These are phyloP conservation scores for Talaromyces sp. DNA, from an alignment of 2,329 filamentous ascomycete species.

Conservation along the genomic window DNA sequence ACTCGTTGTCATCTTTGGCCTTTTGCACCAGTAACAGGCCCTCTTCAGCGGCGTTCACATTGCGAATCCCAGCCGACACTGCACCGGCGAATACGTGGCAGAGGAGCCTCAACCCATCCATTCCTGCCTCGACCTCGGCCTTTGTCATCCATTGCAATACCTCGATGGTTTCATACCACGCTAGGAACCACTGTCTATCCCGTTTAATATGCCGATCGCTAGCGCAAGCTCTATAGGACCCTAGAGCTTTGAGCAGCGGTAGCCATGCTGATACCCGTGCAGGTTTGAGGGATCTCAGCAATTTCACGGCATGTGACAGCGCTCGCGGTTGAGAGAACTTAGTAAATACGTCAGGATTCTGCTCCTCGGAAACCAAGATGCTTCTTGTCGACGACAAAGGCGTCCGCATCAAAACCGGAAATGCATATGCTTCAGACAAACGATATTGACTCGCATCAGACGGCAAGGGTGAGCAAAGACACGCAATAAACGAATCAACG, in stretches of 20 bases:
- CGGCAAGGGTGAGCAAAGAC: conserved; percentile 29
- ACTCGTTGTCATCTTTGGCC: conserved; percentile 6
- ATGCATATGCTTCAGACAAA: conserved; percentile 20
- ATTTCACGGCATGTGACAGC: conserved; percentile 32
- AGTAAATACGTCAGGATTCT: conserved; percentile 13
- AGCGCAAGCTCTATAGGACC: conserved; percentile 17
- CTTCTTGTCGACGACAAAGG: conserved; percentile 11
- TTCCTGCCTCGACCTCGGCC: conserved; percentile 24
- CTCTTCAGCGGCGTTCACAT: conserved; percentile 22
- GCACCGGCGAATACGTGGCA: conserved; percentile 32
- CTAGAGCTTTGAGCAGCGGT: conserved; percentile 29
- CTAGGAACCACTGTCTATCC: conserved; percentile 27
- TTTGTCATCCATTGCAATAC: conserved; percentile 31
- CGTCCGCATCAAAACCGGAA: conserved; percentile 22
- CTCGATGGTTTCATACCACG: conserved; percentile 33
- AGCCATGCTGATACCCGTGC: conserved; percentile 31
- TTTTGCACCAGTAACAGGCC: conserved; percentile 21
- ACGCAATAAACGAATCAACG: conserved; percentile 41
- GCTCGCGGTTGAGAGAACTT: conserved; percentile 21
- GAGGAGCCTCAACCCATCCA: conserved; percentile 29
- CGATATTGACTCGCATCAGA: conserved; percentile 9
- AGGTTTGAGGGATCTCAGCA: conserved; percentile 26
- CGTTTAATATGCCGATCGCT: conserved; percentile 16
- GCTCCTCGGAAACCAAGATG: conserved; percentile 4
- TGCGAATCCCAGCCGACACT: conserved; percentile 25